A percentile compares a stretch with the other conserved stretches of the same genome.
phyloP scores from a whole-genome alignment of 129 eudicot species.

The Flaveria brownii region DNA sequence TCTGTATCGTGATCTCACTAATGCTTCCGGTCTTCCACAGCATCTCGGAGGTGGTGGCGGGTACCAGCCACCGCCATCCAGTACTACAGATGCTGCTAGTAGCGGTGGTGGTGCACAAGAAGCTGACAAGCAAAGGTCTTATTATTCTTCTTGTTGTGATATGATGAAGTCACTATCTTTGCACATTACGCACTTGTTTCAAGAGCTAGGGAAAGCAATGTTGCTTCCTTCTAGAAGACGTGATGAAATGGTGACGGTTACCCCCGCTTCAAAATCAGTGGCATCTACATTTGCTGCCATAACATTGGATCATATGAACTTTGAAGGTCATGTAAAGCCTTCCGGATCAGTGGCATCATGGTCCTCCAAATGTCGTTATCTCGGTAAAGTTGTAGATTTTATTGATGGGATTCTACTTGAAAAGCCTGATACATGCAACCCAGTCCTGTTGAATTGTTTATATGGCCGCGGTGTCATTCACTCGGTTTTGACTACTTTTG shows the following conservation, averaged over 20 bases:
- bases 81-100: conserved; percentile 50
- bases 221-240: conserved; percentile 86
- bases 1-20: conserved; percentile 75
- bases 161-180: conserved; percentile 77
- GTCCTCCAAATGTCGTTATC: conserved; percentile 86
- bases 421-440: conserved; percentile 81
- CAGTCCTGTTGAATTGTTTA: conserved; percentile 73
- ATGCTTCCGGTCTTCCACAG: conserved; percentile 68
- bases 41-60: conserved; percentile 52
- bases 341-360: conserved; percentile 77
- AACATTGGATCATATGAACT: conserved; percentile 71
- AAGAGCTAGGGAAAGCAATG: conserved; percentile 93
- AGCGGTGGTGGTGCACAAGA: conserved; percentile 46
- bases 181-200: conserved; percentile 87
- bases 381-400: conserved; percentile 84
- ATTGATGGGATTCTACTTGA: conserved; percentile 80
- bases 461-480: conserved; percentile 88
- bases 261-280: conserved; percentile 82
- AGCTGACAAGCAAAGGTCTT: conserved; percentile 65
- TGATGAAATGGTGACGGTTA: conserved; percentile 70
- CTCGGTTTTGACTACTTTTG: conserved; percentile 82
- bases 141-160: conserved; percentile 79
- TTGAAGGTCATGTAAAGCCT: conserved; percentile 64
- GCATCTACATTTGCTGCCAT: conserved; percentile 83
- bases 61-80: conserved; percentile 43